Conservation (phyloP, 768 basidiomycete species). For the Lactarius deliciosus region DNA sequence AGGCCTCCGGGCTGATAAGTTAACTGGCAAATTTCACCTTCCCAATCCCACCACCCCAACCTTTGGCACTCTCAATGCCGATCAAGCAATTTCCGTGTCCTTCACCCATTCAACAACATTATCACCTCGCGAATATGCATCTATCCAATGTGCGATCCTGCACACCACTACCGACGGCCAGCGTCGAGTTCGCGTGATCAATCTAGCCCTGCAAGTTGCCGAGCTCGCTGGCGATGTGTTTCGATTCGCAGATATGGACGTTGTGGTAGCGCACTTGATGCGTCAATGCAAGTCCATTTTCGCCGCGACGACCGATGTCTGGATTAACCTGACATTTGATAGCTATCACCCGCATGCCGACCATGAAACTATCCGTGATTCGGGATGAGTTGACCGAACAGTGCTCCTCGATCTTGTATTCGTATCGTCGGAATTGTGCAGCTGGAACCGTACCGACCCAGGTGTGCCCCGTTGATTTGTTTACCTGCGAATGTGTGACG, state of each 20-base stretch:
- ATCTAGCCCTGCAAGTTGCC: slow-evolving; percentile 80
- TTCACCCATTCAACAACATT: slow-evolving; percentile 71
- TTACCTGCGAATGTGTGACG: neutral
- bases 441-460: slow-evolving; percentile 74
- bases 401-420: slow-evolving; percentile 76
- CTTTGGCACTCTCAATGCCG: slow-evolving; percentile 76
- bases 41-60: slow-evolving; percentile 70
- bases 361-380: slow-evolving; percentile 66
- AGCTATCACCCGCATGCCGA: slow-evolving; percentile 70
- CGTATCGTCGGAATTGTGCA: slow-evolving; percentile 88
- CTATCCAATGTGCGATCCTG: slow-evolving; percentile 82
- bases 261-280: slow-evolving; percentile 67
- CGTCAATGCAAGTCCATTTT: slow-evolving; percentile 63
- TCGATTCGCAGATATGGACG: slow-evolving; percentile 87
- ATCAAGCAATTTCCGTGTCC: slow-evolving; percentile 73
- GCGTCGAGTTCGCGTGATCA: slow-evolving; percentile 80
- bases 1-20: slow-evolving; percentile 65
- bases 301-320: slow-evolving; percentile 7
- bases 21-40: slow-evolving; percentile 73
- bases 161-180: slow-evolving; percentile 80
- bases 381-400: slow-evolving; percentile 83
- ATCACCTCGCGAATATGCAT: slow-evolving; percentile 69
- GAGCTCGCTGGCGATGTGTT: slow-evolving; percentile 90
- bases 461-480: slow-evolving; percentile 43
- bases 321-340: slow-evolving; percentile 6